Conservation (phyloP, 257 asterid genomes). For the Nicotiana obtusifolia region DNA sequence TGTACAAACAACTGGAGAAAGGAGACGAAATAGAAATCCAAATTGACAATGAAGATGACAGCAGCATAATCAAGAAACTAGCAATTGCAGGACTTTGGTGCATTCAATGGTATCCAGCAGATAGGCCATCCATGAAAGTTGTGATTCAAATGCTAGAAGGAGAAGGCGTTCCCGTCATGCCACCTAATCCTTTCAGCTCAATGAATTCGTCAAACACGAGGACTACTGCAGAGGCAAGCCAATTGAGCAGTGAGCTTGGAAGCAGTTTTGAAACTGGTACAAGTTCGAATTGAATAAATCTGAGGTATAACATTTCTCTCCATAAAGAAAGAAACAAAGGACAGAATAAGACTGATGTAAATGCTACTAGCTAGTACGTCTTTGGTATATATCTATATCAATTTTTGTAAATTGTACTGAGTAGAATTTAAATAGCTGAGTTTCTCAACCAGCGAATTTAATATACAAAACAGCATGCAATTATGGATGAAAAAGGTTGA, state of each 20-base stretch:
- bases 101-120: constrained; percentile 75
- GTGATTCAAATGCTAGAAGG: constrained; percentile 71
- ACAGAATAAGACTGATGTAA: not conserved
- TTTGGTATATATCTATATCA: not conserved
- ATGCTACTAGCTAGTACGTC: not conserved
- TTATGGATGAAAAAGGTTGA: not conserved
- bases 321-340: not conserved
- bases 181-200: constrained; percentile 65
- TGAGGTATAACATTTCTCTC: not conserved
- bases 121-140: constrained; percentile 62
- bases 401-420: not conserved
- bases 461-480: not conserved
- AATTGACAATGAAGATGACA: constrained; percentile 44
- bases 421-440: not conserved
- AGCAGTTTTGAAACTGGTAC: constrained; percentile 16
- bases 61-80: constrained; percentile 41
- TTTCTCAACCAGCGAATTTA: not conserved
- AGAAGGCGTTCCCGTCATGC: constrained; percentile 51
- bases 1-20: constrained; percentile 66
- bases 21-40: constrained; percentile 49
- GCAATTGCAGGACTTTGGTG: constrained; percentile 79
- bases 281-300: not conserved
- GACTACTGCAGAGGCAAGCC: constrained; percentile 24
- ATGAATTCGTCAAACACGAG: constrained; percentile 17
- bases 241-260: constrained; percentile 10